Evolutionary conservation across 805 yeast species (phyloP).

Genomic region (Suhomyces emberorum): DNA sequence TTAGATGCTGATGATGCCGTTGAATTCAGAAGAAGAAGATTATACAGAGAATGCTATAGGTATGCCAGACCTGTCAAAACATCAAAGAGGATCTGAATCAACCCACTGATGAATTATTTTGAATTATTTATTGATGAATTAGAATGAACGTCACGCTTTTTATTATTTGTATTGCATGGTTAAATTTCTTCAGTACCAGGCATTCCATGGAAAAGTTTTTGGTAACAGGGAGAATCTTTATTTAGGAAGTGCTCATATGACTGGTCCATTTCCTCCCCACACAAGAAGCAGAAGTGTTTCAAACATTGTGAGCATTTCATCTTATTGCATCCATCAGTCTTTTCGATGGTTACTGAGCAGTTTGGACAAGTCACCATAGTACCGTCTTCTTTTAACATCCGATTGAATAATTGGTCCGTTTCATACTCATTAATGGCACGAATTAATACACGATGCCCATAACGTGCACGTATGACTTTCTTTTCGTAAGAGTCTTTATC

Average conservation of each 20-base stretch:
- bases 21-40: constrained; percentile 56
- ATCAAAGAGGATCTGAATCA: constrained; percentile 3
- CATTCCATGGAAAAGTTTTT: constrained; percentile 51
- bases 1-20: constrained; percentile 34
- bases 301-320: constrained; percentile 54
- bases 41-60: constrained; percentile 45
- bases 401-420: constrained; percentile 47
- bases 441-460: constrained; percentile 44
- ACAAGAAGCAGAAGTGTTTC: constrained; percentile 51
- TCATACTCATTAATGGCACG: constrained; percentile 43
- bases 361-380: constrained; percentile 41
- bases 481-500: constrained; percentile 29
- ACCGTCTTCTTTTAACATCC: constrained; percentile 39
- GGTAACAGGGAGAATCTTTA: constrained; percentile 43
- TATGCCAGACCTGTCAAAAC: constrained; percentile 10
- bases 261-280: constrained; percentile 44
- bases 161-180: too few relatives aligned
- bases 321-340: constrained; percentile 63
- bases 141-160: too few relatives aligned
- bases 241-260: constrained; percentile 54
- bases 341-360: constrained; percentile 48
- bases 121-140: not conserved
- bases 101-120: too few relatives aligned
- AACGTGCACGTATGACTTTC: constrained; percentile 33
- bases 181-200: constrained; percentile 20